Percentiles rank a stretch among this genome's conserved stretches.
Evolutionary conservation across 371 early-diverging fungal species (phyloP).

Genomic region (Rhizomucor pusillus): DNA sequence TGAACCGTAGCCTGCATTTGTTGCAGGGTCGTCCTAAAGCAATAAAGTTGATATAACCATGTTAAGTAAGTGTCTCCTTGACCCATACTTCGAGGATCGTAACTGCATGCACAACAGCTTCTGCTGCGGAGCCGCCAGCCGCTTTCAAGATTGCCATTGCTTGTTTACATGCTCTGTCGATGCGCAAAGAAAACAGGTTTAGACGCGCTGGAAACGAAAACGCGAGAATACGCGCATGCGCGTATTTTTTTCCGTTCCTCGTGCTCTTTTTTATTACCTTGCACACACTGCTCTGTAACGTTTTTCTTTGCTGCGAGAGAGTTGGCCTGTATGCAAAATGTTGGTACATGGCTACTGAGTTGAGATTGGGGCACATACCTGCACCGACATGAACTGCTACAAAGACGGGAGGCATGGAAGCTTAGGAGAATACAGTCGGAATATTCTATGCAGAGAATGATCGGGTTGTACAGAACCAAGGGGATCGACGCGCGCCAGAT

Average conservation of each 20-base stretch:
- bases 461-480: too few species aligned
- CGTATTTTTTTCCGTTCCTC: too few species aligned
- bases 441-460: too few species aligned
- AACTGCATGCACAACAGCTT: constrained; percentile 36
- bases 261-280: constrained; percentile 26
- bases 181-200: neutral
- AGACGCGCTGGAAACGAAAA: too few species aligned
- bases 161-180: constrained; percentile 28
- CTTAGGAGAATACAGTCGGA: too few species aligned
- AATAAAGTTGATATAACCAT: neutral
- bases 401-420: constrained; percentile 17
- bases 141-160: constrained; percentile 27
- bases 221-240: neutral
- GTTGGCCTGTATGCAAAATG: constrained; percentile 17
- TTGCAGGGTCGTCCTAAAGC: constrained; percentile 44
- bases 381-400: constrained; percentile 65
- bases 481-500: too few species aligned
- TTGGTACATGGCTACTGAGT: neutral
- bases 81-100: constrained; percentile 38
- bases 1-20: constrained; percentile 69
- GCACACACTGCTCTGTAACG: constrained; percentile 43
- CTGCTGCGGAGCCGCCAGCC: constrained; percentile 15
- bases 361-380: constrained; percentile 24
- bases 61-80: neutral
- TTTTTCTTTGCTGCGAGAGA: constrained; percentile 40